Conservation (phyloP, 805 yeast genomes). For the Starmerella powellii region DNA sequence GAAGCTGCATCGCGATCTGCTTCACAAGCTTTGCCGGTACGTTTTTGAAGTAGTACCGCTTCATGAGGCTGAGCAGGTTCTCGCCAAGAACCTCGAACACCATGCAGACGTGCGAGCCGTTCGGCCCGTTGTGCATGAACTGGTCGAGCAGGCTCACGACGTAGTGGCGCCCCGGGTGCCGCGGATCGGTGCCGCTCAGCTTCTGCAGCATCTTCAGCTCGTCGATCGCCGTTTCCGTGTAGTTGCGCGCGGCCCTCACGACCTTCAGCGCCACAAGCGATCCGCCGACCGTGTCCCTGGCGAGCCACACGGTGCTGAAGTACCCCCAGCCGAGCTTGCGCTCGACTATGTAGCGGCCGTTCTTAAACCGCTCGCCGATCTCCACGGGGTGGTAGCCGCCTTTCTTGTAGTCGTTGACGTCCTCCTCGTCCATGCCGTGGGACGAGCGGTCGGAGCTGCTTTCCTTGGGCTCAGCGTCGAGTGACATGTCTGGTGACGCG, state of each 20-base stretch:
- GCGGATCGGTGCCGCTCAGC: slow-evolving; percentile 45
- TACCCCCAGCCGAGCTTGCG: slow-evolving; percentile 99
- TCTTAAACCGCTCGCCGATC: slow-evolving; percentile 73
- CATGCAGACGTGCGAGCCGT: slow-evolving; percentile 92
- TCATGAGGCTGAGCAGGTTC: slow-evolving; percentile 70
- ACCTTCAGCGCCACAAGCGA: slow-evolving; percentile 88
- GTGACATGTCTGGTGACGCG: no score
- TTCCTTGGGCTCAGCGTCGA: no score
- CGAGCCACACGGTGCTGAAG: slow-evolving; percentile 91
- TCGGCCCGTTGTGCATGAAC: slow-evolving; percentile 76
- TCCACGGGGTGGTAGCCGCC: slow-evolving; percentile 96
- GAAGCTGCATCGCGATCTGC: slow-evolving; percentile 67
- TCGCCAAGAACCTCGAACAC: slow-evolving; percentile 96
- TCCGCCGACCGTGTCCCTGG: slow-evolving; percentile 44
- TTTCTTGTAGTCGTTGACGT: slow-evolving; percentile 65
- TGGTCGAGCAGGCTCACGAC: slow-evolving; percentile 72
- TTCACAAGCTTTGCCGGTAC: slow-evolving; percentile 67
- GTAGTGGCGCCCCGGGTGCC: slow-evolving; percentile 71
- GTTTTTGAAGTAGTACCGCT: slow-evolving; percentile 64
- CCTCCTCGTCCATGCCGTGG: slow-evolving; percentile 54
- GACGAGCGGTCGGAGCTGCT: no score
- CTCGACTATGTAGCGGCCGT: slow-evolving; percentile 63
- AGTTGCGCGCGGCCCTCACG: slow-evolving; percentile 80
- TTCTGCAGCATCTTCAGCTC: slow-evolving; percentile 71
- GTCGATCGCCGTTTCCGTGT: slow-evolving; percentile 88